phyloP scores from a whole-genome alignment of 108 stramenopile species.

The Nitzschia palea region DNA sequence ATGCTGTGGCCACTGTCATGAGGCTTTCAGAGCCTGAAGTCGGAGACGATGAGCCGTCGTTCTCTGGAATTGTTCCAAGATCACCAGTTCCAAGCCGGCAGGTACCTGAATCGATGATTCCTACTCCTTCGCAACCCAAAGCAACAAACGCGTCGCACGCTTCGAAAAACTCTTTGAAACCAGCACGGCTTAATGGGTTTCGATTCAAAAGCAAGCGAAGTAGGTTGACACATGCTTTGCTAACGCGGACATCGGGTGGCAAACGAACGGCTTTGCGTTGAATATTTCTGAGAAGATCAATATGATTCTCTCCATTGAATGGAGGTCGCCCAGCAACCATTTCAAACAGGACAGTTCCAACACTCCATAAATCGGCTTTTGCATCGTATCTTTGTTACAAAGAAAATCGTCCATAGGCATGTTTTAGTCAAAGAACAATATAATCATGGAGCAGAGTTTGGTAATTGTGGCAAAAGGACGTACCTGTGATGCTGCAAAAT shows the following conservation, averaged over 20 bases:
- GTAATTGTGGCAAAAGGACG: constrained; percentile 21
- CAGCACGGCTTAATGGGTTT: constrained; percentile 72
- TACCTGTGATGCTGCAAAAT: constrained; percentile 81
- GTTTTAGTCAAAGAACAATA: background rate
- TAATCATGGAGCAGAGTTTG: background rate
- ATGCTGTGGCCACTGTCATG: constrained; percentile 49
- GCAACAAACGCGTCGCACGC: constrained; percentile 76
- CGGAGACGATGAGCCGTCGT: constrained; percentile 31
- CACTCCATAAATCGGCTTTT: constrained; percentile 98
- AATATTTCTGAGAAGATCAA: constrained; percentile 88
- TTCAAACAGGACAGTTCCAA: constrained; percentile 95
- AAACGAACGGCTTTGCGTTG: constrained; percentile 80
- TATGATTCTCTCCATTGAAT: constrained; percentile 90
- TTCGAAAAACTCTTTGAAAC: constrained; percentile 83
- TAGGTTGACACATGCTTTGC: constrained; percentile 76
- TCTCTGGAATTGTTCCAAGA: constrained; percentile 79
- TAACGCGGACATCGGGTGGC: constrained; percentile 79
- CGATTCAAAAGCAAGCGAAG: constrained; percentile 77
- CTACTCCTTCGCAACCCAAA: constrained; percentile 72
- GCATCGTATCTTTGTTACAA: constrained; percentile 81
- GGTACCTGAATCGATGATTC: constrained; percentile 1
- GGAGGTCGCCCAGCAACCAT: constrained; percentile 92
- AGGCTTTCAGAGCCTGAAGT: constrained; percentile 40
- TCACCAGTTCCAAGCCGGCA: constrained; percentile 37
- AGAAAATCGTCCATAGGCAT: background rate